phyloP scores from a whole-genome alignment of 768 basidiomycete genomes.

The Lactifluus volemus region DNA sequence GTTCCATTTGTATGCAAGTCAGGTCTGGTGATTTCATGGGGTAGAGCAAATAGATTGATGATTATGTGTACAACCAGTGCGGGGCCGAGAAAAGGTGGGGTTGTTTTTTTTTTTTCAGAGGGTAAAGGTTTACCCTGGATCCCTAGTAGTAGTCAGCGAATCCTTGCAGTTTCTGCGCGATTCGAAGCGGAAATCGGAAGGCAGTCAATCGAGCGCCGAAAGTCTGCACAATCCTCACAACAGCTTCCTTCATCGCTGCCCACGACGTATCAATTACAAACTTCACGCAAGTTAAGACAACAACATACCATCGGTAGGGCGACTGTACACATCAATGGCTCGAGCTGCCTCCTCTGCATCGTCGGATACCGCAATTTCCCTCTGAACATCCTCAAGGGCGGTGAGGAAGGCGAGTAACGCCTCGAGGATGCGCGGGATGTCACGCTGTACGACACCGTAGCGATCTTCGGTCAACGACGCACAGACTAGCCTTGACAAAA shows the following conservation, averaged over 20 bases:
- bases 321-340: conserved; percentile 45
- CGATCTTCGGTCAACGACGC: conserved; percentile 73
- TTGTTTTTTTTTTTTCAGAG: neutral
- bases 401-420: conserved; percentile 58
- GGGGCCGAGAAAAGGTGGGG: neutral
- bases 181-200: conserved; percentile 69
- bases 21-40: neutral
- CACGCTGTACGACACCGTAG: conserved; percentile 77
- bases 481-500: conserved; percentile 56
- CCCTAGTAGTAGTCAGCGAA: conserved; percentile 56
- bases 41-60: neutral
- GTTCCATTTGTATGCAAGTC: neutral
- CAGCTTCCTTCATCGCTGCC: conserved; percentile 55
- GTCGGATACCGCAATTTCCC: conserved; percentile 38
- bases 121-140: neutral
- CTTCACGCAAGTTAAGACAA: neutral
- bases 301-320: conserved; percentile 51
- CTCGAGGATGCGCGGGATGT: conserved; percentile 76
- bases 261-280: neutral
- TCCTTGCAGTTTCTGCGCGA: conserved; percentile 56
- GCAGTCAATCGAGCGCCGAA: conserved; percentile 69
- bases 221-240: conserved; percentile 57
- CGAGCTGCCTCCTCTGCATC: conserved; percentile 43
- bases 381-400: conserved; percentile 58
- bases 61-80: neutral